A percentile compares a stretch with the other conserved stretches of the same genome.
Conservation (phyloP, 495 filamentous ascomycete species). For the Talaromyces ruber region DNA sequence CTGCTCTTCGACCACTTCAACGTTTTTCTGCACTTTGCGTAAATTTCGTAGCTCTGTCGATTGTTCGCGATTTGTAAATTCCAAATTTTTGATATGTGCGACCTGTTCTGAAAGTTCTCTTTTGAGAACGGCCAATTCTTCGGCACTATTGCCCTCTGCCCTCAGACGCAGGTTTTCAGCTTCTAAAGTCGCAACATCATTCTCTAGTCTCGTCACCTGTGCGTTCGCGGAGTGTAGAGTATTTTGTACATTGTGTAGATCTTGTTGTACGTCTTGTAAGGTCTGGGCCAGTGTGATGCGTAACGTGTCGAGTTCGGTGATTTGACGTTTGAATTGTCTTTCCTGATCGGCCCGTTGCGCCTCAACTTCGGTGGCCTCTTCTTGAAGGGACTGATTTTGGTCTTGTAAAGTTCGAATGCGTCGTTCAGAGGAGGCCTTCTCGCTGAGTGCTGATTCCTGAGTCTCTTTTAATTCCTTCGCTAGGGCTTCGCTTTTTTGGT, state of each 20-base stretch:
- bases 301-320: slow-evolving; percentile 62
- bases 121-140: slow-evolving; percentile 73
- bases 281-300: slow-evolving; percentile 57
- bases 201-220: slow-evolving; percentile 57
- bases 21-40: slow-evolving; percentile 67
- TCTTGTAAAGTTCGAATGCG: slow-evolving; percentile 63
- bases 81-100: slow-evolving; percentile 74
- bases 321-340: slow-evolving; percentile 58
- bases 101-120: slow-evolving; percentile 86
- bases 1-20: slow-evolving; percentile 94
- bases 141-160: slow-evolving; percentile 75
- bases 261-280: slow-evolving; percentile 62
- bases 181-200: slow-evolving; percentile 63
- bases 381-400: slow-evolving; percentile 59
- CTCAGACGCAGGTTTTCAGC: slow-evolving; percentile 74
- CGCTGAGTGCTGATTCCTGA: slow-evolving; percentile 56
- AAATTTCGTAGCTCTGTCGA: slow-evolving; percentile 69
- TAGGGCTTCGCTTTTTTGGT: slow-evolving; percentile 62
- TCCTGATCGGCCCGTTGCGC: slow-evolving; percentile 63
- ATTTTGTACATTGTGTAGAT: slow-evolving; percentile 54
- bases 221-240: slow-evolving; percentile 58
- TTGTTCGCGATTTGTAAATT: slow-evolving; percentile 73
- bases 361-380: slow-evolving; percentile 69
- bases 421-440: slow-evolving; percentile 62
- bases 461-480: slow-evolving; percentile 62